Evolutionary conservation across 2,329 filamentous ascomycete genomes (phyloP).

Genomic region (Xylariaceae sp.): DNA sequence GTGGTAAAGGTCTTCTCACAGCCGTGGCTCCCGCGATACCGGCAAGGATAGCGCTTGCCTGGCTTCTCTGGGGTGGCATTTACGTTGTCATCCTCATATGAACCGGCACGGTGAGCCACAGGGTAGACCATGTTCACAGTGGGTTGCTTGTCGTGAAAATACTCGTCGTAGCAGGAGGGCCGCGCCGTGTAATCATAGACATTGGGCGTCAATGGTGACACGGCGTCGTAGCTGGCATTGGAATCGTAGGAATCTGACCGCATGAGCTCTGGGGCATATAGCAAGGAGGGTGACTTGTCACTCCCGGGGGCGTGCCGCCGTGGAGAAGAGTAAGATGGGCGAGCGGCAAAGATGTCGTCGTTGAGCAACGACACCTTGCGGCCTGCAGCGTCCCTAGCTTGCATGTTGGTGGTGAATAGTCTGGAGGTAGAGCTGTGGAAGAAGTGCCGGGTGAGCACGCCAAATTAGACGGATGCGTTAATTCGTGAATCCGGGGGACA

Average conservation of each 20-base stretch:
- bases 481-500: background rate
- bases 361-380: constrained; percentile 57
- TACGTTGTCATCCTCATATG: constrained; percentile 48
- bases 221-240: constrained; percentile 49
- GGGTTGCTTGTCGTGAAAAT: constrained; percentile 29
- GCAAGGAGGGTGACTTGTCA: constrained; percentile 40
- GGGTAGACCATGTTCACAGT: constrained; percentile 34
- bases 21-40: constrained; percentile 63
- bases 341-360: constrained; percentile 40
- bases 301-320: constrained; percentile 36
- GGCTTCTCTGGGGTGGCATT: constrained; percentile 42
- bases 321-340: constrained; percentile 35
- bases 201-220: constrained; percentile 52
- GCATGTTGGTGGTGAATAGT: constrained; percentile 37
- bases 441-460: background rate
- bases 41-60: constrained; percentile 68
- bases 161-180: constrained; percentile 34
- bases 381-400: constrained; percentile 51
- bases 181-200: constrained; percentile 39
- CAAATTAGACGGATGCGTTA: background rate
- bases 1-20: constrained; percentile 80
- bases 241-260: constrained; percentile 60
- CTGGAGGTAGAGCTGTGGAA: background rate
- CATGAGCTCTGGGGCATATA: constrained; percentile 52
- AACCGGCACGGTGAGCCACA: constrained; percentile 42